Evolutionary conservation across 495 filamentous ascomycete genomes (phyloP).

Genomic region (Trichoderma asperelloides): DNA sequence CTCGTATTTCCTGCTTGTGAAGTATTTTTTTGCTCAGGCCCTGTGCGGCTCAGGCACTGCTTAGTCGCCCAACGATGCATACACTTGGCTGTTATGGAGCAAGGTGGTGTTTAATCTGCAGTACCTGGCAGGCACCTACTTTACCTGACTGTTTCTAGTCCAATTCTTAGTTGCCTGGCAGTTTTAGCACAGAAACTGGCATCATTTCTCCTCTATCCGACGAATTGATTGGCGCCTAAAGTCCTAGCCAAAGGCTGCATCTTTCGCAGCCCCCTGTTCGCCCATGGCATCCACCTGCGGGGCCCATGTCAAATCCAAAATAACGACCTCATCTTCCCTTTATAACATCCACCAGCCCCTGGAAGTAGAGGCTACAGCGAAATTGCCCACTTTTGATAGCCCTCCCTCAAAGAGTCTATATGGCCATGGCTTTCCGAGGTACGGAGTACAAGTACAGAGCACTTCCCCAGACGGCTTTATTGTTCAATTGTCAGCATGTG

Average conservation of each 20-base stretch:
- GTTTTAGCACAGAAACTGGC: too few relatives aligned
- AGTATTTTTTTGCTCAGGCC: not conserved
- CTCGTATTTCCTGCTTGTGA: not conserved
- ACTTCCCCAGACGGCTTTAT: not conserved
- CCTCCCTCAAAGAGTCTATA: not conserved
- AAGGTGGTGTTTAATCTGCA: not conserved
- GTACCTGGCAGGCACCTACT: too few relatives aligned
- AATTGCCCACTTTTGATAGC: not conserved
- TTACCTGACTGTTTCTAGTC: too few relatives aligned
- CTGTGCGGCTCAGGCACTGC: not conserved
- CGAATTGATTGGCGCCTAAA: not conserved
- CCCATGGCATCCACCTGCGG: conserved; percentile 1
- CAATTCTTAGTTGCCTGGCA: too few relatives aligned
- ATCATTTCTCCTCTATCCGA: not conserved
- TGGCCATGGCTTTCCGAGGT: too few relatives aligned
- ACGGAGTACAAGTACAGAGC: not conserved
- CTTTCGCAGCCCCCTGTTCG: not conserved
- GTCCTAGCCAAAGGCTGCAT: not conserved
- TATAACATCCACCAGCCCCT: not conserved
- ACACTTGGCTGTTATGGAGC: too few relatives aligned
- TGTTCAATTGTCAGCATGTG: not conserved
- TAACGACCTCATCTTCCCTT: not conserved
- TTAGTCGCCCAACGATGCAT: too few relatives aligned
- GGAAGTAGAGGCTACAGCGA: not conserved
- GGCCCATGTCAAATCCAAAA: not conserved